Evolutionary conservation across 2,329 filamentous ascomycete species (phyloP), one percentile per base, ranked within the genome.

Genomic region (Cytospora leucostoma): DNA sequence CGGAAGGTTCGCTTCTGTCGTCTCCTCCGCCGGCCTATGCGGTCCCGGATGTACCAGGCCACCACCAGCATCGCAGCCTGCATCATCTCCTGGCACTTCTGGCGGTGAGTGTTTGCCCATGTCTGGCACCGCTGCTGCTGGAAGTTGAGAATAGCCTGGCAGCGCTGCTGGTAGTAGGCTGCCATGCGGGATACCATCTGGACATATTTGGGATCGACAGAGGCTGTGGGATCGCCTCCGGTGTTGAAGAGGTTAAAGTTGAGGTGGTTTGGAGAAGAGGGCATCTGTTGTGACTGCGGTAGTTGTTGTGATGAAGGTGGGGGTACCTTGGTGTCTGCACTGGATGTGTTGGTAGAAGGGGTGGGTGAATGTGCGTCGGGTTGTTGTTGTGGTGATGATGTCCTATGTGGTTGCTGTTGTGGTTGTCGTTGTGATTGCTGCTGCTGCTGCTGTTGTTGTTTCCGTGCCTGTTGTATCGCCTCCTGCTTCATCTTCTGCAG

Each of bases 41-140:
- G 77, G 67, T 81, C 79, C 51, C 79, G 76, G 51, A 80, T 76
- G 67, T 82, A 81, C 79, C 79, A 82, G 13, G 79, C 79, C 37
- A 82, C 78, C 4, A 81, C 77, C 27, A 82, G 70, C 76, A 80
- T 81, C 63, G 79, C 78, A 0, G 79, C 79, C 67, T 80, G 78
- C 72, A 77, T 79, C 74, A 79, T 79, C 65, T 81, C 79, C 70
- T 80, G 79, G 67, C 77, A 79, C 68, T 79, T 77, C 67, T 80
- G 77, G 50, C 78, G 75, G 69, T 81, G 78, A 69, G 77, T 72
- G 66, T 71, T 76, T 61, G 79, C 79, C 79, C 79, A 81, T 7
- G 76, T 76, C 71, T 80, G 78, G 67, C 79, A 81, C 52, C 76
- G 72, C 71, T 80, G 79, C 66, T 80, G 79, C 70, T 81, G 79